Evolutionary conservation across 225 moss, liverwort and hornwort species (phyloP), one percentile per base, ranked within the genome.

Genomic region (Neckera pumila): DNA sequence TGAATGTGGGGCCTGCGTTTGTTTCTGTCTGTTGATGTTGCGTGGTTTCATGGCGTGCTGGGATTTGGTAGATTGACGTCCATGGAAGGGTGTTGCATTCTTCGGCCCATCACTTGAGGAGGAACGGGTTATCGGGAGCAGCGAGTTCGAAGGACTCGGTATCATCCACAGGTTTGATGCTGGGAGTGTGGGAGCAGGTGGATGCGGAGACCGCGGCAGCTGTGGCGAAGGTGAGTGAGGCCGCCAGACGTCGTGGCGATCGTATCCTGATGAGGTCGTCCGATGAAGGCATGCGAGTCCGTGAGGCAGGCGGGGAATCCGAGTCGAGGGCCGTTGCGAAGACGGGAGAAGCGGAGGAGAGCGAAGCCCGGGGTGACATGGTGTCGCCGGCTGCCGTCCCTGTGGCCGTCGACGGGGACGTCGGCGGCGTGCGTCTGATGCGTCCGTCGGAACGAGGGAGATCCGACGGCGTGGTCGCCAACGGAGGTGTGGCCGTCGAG

Each of bases 181-280:
- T 92, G 40, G 91, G 88, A 90, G 92, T n/a, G 76, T 92, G 91
- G 36, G 93, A 91, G 59, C 92, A 89, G 72, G 92, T 93, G 84
- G 97, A 95, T 90, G 93, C 87, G 61, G 97, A 93, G 86, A 91
- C 94, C 58, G 91, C 92, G 64, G 95, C 89, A 75, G 95, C 93
- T 22, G 91, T 94, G 86, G 93, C 92, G 45, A 96, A 92, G 85
- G 94, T 93, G 80, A 92, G 95, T 16, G 95, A 92, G 92, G 96
- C 92, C 79, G 95, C 91, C 5, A 92, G 92, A 76, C 90, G 92
- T 90, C 96, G 97, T 85, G 95, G 95, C 40, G 94, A 98, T 86
- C 89, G 95, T 31, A 88, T 90, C 49, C 84, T 89, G 84, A 88
- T 87, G 91, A 95, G 96, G 84, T 88, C 89, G 53, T 88, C 38